Evolutionary conservation across 768 basidiomycete genomes (phyloP).

Genomic region (Serendipita sp.): DNA sequence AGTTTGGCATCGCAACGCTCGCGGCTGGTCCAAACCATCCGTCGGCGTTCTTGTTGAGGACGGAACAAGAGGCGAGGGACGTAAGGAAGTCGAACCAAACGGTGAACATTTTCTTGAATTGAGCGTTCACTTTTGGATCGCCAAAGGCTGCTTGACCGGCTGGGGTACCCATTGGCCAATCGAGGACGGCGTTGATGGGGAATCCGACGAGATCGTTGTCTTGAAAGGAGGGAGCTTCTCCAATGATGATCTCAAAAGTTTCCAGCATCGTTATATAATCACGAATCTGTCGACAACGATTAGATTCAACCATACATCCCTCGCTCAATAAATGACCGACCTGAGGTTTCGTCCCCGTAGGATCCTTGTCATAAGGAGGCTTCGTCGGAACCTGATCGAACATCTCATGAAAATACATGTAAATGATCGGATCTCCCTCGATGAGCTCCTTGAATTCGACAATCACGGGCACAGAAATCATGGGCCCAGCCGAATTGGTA

Average conservation of each 20-base stretch:
- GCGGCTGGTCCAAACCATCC: constrained; percentile 36
- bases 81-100: constrained; percentile 35
- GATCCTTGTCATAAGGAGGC: too few species aligned
- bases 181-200: constrained; percentile 33
- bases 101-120: constrained; percentile 34
- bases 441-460: too few species aligned
- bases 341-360: too few species aligned
- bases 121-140: constrained; percentile 29
- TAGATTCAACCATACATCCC: too few species aligned
- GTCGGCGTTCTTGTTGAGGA: constrained; percentile 24
- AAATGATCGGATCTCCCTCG: too few species aligned
- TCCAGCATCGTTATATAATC: constrained; percentile 28
- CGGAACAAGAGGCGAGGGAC: constrained; percentile 27
- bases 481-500: too few species aligned
- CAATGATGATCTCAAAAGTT: constrained; percentile 29
- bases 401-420: too few species aligned
- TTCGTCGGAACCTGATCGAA: too few species aligned
- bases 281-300: constrained; percentile 20
- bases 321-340: too few species aligned
- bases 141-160: constrained; percentile 18
- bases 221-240: constrained; percentile 28
- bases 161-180: constrained; percentile 29
- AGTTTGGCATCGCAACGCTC: constrained; percentile 17
- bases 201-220: constrained; percentile 29
- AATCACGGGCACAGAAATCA: too few species aligned